Evolutionary conservation across 768 basidiomycete species (phyloP).

Genomic region (Piloderma croceum): DNA sequence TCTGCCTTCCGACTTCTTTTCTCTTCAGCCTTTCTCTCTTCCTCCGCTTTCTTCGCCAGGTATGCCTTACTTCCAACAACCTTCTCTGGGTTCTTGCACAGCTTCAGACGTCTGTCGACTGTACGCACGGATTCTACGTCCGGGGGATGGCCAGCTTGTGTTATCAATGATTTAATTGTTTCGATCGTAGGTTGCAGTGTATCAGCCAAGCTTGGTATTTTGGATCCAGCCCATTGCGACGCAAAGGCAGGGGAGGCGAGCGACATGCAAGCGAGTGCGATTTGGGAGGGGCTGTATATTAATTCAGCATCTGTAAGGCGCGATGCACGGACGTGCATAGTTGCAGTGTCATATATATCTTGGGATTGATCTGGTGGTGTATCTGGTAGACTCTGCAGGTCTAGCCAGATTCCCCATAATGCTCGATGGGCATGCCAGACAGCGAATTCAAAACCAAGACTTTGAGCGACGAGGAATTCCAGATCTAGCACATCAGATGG

Average conservation of each 20-base stretch:
- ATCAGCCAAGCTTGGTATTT: conserved; percentile 22
- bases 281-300: conserved; percentile 89
- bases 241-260: conserved; percentile 58
- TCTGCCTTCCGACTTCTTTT: conserved; percentile 63
- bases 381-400: conserved; percentile 70
- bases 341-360: conserved; percentile 59
- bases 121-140: conserved; percentile 81
- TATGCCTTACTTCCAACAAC: conserved; percentile 86
- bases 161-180: conserved; percentile 53
- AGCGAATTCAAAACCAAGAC: conserved; percentile 89
- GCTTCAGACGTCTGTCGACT: conserved; percentile 78
- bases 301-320: conserved; percentile 90
- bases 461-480: conserved; percentile 95
- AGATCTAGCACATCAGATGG: conserved; percentile 86
- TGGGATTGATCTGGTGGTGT: conserved; percentile 41
- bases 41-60: conserved; percentile 62
- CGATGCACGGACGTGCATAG: conserved; percentile 65
- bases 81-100: conserved; percentile 96
- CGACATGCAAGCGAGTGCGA: conserved; percentile 76
- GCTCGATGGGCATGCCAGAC: conserved; percentile 89
- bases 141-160: conserved; percentile 52
- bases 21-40: conserved; percentile 61
- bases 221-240: conserved; percentile 52
- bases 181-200: conserved; percentile 36
- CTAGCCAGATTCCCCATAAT: conserved; percentile 83